Base-by-base conservation (phyloP, 148 eudicot species). In the Polygonum aviculare region DNA sequence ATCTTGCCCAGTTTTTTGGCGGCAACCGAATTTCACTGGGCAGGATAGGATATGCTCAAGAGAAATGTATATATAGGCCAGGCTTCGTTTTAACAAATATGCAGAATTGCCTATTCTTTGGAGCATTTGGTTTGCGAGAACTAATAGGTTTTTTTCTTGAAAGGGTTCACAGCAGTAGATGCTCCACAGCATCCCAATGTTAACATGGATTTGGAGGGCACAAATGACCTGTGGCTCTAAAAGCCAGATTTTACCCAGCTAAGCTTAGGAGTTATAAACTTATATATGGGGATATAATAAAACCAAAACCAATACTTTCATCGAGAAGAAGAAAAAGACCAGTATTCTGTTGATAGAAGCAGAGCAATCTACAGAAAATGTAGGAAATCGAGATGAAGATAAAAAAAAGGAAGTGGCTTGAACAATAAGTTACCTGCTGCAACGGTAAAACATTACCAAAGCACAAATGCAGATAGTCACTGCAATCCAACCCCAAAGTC, bases 401-500 rank as follows among this genome's bases (percentile, higher is more conserved):
- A 57, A 57, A 57, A 19, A 19, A 57, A 7, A 33, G 31, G 31
- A 67, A 67, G 18, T 4, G 16, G 38, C 45, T 67, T 60, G 69
- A 63, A 19, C 15, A 67, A 36, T 36, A 44, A 19, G 15, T 41
- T 87, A 93, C 99, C 99, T 91, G 90, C 97, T 96, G 81, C 99
- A 96, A 78, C 88, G 84, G 80, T 89, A 93, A 77, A 96, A 91
- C 82, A 87, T 75, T 81, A 87, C 79, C 70, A 93, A 81, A 82
- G 98, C 98, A 77, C 82, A 81, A 72, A 88, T 72, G 59, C 75
- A 87, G 85, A 80, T 92, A 83, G 52, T 89, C 90, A 75, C 99
- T 93, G 77, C 87, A 78, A 67, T 67, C 98, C 99, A 96, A 3
- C 96, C 93, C 83, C 93, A 74, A 79, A 93, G 86, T 36, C 87